Evolutionary conservation across 192 early-diverging fungal species (phyloP).

Genomic region (Podila horticola): DNA sequence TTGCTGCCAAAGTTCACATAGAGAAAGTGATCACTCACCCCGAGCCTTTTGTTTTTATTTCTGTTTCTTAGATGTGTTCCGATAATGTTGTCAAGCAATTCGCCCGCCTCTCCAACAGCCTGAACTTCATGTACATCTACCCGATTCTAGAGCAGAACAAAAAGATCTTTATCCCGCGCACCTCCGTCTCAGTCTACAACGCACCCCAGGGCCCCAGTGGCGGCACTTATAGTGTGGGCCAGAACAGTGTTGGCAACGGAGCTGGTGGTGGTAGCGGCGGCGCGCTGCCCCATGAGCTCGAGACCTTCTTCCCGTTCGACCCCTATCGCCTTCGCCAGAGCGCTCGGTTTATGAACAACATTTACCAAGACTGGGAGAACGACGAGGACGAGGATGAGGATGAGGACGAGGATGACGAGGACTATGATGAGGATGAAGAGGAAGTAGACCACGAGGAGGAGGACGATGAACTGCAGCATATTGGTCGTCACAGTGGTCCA

Average conservation of each 20-base stretch:
- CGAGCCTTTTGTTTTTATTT: neutral
- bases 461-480: conserved; percentile 19
- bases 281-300: conserved; percentile 32
- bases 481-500: conserved; percentile 21
- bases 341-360: conserved; percentile 69
- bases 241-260: neutral
- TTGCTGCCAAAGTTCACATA: neutral
- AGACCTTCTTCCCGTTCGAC: conserved; percentile 94
- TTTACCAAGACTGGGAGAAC: conserved; percentile 87
- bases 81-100: conserved; percentile 87
- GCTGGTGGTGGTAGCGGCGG: conserved; percentile 6
- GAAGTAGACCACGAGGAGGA: conserved; percentile 53
- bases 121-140: conserved; percentile 90
- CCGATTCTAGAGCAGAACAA: conserved; percentile 77
- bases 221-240: conserved; percentile 3
- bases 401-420: conserved; percentile 56
- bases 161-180: conserved; percentile 47
- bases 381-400: conserved; percentile 67
- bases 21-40: too few relatives aligned
- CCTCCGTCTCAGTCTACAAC: neutral
- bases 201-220: conserved; percentile 5
- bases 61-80: conserved; percentile 67
- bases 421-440: conserved; percentile 28
- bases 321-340: conserved; percentile 83
- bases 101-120: conserved; percentile 78